Conservation (phyloP, 1,139 yeast species). For the Wickerhamomyces sp. region DNA sequence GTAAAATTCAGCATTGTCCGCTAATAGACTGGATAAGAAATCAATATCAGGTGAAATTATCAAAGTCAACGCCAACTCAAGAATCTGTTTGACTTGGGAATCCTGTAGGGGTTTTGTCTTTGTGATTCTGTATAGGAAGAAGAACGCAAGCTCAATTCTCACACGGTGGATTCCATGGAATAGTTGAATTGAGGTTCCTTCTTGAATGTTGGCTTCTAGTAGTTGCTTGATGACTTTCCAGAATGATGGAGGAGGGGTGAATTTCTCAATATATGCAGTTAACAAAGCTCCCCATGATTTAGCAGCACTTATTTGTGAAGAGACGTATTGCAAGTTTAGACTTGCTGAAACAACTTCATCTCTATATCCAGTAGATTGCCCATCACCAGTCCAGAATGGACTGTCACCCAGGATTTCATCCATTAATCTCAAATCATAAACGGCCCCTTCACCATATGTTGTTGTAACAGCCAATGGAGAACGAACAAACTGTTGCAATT, state of each 20-base stretch:
- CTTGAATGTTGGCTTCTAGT: conserved; percentile 46
- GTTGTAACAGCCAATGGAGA: conserved; percentile 44
- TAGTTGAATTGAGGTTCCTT: conserved; percentile 45
- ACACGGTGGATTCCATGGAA: conserved; percentile 52
- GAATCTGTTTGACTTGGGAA: conserved; percentile 20
- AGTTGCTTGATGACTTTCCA: conserved; percentile 44
- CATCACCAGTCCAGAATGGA: conserved; percentile 43
- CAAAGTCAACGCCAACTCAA: conserved; percentile 33
- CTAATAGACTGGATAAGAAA: conserved; percentile 38
- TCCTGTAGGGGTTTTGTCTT: conserved; percentile 26
- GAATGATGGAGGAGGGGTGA: conserved; percentile 31
- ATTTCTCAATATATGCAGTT: conserved; percentile 51
- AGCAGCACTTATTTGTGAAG: conserved; percentile 64
- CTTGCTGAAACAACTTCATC: conserved; percentile 56
- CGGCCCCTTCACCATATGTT: conserved; percentile 46
- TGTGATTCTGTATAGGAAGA: conserved; percentile 45
- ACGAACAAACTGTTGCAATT: conserved; percentile 47
- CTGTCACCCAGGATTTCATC: conserved; percentile 50
- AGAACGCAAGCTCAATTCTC: conserved; percentile 67
- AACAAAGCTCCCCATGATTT: conserved; percentile 76
- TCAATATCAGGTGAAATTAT: conserved; percentile 43
- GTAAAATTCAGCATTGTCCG: conserved; percentile 39
- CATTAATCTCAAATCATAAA: conserved; percentile 60
- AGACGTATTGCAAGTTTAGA: conserved; percentile 56
- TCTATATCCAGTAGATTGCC: conserved; percentile 33